phyloP scores from a whole-genome alignment of 192 early-diverging fungal species.

The Entophlyctis helioformis region DNA sequence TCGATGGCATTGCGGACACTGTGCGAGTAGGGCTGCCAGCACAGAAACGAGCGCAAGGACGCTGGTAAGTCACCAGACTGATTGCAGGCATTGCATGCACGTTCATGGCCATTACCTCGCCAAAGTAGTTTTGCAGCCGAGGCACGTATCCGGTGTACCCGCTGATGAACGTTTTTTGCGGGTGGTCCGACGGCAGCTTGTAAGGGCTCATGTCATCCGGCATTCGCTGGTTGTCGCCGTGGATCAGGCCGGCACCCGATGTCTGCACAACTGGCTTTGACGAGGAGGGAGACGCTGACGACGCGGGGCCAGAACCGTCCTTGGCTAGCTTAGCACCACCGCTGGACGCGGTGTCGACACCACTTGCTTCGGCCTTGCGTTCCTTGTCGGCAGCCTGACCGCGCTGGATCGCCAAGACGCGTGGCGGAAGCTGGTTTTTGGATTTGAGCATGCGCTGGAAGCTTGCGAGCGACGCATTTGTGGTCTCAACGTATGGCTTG shows the following conservation, averaged over 20 bases:
- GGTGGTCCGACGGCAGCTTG: conserved; percentile 29
- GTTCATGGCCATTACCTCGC: conserved; percentile 41
- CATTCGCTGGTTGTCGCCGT: no score
- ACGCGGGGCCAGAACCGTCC: conserved; percentile 2
- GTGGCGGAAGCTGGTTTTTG: conserved; percentile 28
- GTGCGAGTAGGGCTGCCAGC: conserved; percentile 30
- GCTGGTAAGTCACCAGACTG: no score
- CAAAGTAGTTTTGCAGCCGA: conserved; percentile 45
- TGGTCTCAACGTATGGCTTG: conserved; percentile 39
- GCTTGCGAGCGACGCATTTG: conserved; percentile 30
- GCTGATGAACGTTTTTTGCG: conserved; percentile 40
- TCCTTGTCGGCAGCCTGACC: conserved; percentile 9
- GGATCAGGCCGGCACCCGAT: no score
- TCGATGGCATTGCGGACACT: conserved; percentile 39
- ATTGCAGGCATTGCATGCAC: conserved; percentile 40
- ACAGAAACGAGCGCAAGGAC: not conserved
- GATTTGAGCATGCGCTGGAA: conserved; percentile 34
- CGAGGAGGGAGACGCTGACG: conserved; percentile 17
- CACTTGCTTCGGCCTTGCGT: no score
- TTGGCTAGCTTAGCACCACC: no score
- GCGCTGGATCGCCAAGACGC: conserved; percentile 27
- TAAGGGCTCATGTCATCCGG: conserved; percentile 43
- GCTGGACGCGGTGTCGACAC: no score
- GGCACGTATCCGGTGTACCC: conserved; percentile 51
- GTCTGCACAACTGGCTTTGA: no score